Base-by-base conservation (phyloP, 2,329 filamentous ascomycete genomes). In the Colletotrichum magnum region DNA sequence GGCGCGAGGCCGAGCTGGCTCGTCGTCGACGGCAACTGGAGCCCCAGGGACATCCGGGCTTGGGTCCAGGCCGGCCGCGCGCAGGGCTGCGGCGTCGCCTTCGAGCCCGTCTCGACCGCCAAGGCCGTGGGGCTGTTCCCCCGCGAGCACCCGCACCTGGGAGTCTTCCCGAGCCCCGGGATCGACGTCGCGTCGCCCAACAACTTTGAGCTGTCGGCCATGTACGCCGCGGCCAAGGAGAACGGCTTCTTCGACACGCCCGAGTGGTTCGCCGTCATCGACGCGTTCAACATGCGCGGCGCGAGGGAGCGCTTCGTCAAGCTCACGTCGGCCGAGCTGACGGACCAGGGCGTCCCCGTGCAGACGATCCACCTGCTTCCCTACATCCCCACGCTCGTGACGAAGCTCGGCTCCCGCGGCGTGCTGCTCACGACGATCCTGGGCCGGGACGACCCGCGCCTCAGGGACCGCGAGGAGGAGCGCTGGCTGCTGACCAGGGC, bases 21-120 rank as follows among this genome's bases (percentile, higher is more conserved):
- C 32, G 90, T 97, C 6, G 86, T 97, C 9, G 96, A 99, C 77
- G 94, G 89, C 16, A 98, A 98, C 79, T 97, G 95, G 94, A 86
- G 88, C 28, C 82, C 90, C 4, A 77, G 81, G 2, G 88, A 91
- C 21, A 87, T 97, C 2, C 84, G 87, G 47, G 84, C 86, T 58
- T 95, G 94, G 90, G 82, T 95, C 48, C 76, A 81, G n/a, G 83
- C 89, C 47, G 90, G 86, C 51, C 89, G 88, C 68, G 77, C 84
- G 2, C 82, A 88, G 67, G 79, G 83, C 5, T 86, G 88, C 16
- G 86, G 85, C 21, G 86, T 95, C 6, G 92, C 93, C 13, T 97
- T 95, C 76, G 96, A 98, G 80, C 95, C 96, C 1, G 96, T 98
- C 6, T 97, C 94, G 1, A 90, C 88, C 1, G 90, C 89, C 68